Evolutionary conservation across 2,329 filamentous ascomycete genomes (phyloP), one percentile per base, ranked within the genome.

Genomic region (Albifimbria verrucaria): DNA sequence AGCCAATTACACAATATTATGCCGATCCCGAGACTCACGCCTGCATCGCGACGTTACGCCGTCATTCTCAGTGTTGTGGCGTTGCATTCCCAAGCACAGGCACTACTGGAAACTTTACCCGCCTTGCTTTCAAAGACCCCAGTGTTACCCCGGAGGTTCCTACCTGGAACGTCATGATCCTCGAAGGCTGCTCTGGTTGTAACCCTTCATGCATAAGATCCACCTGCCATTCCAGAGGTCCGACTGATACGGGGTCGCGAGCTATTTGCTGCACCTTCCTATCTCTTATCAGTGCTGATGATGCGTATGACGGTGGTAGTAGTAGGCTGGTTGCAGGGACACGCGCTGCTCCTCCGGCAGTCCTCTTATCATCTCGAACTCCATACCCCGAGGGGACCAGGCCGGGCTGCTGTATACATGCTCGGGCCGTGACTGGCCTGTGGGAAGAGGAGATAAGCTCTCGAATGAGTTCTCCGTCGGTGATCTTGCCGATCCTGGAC

Each of bases 401-500:
- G 32, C 32, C 32, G 32, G 32, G 4, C 32, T n/a, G n/a, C n/a
- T n/a, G 32, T 39, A 39, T n/a, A 15, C 11, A 39, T 39, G 12
- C 32, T 39, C 32, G 32, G 32, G 18, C 32, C 32, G 32, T 5
- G 32, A n/a, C 32, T 39, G 15, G 6, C 32, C 32, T n/a, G 32
- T 12, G 12, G 32, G 5, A n/a, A 39, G 5, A 39, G 32, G 32
- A 12, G 32, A 39, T 12, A 15, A 15, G 32, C 5, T 39, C 18
- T 39, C 32, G 32, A 39, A 39, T 17, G 32, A 39, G 12, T 39
- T 39, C 32, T n/a, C 32, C 12, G 12, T 39, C 32, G 32, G 2
- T 60, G 61, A 22, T 61, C 61, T 41, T 52, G 51, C 22, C 55
- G 25, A 49, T 56, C 44, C 25, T 36, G 62, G 48, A 49, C 55